Percentiles rank a stretch among this genome's conserved stretches.
Conservation (phyloP, 192 early-diverging fungal genomes). For the Coemansia sp. region DNA sequence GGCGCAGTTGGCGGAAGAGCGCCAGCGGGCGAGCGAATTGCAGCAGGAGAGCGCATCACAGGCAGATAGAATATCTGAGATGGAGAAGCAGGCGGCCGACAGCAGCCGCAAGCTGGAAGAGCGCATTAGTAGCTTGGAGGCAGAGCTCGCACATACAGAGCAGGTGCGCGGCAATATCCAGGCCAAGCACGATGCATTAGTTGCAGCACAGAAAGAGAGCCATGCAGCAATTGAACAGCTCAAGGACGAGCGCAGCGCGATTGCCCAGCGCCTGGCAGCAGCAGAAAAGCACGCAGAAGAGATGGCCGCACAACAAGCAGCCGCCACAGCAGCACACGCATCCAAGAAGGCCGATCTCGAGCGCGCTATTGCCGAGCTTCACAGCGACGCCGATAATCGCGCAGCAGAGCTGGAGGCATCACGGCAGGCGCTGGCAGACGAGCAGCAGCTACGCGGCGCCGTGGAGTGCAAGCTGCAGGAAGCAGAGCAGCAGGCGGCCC, state of each 20-base stretch:
- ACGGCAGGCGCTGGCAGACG: conserved; percentile 6
- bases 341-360: conserved; percentile 16
- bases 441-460: conserved; percentile 12
- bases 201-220: conserved; percentile 23
- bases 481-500: conserved; percentile 3
- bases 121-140: conserved; percentile 26
- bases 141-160: conserved; percentile 26
- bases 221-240: conserved; percentile 14
- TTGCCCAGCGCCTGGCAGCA: conserved; percentile 9
- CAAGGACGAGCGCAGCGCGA: neutral
- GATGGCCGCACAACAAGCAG: conserved; percentile 9
- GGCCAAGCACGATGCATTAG: conserved; percentile 31
- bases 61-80: conserved; percentile 1
- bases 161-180: conserved; percentile 41
- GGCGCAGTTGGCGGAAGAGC: neutral
- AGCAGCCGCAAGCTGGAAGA: conserved; percentile 8
- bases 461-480: conserved; percentile 13
- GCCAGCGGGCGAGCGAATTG: conserved; percentile 1
- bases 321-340: conserved; percentile 11
- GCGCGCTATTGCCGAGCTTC: conserved; percentile 8
- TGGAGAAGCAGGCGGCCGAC: conserved; percentile 7
- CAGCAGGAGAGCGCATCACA: conserved; percentile 13
- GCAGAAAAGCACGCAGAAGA: conserved; percentile 12
- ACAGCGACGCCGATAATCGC: conserved; percentile 1
- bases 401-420: conserved; percentile 10